These are phyloP conservation scores for Glycine tomentella DNA, from an alignment of 306 rosid genomes.

Conservation along the genomic window DNA sequence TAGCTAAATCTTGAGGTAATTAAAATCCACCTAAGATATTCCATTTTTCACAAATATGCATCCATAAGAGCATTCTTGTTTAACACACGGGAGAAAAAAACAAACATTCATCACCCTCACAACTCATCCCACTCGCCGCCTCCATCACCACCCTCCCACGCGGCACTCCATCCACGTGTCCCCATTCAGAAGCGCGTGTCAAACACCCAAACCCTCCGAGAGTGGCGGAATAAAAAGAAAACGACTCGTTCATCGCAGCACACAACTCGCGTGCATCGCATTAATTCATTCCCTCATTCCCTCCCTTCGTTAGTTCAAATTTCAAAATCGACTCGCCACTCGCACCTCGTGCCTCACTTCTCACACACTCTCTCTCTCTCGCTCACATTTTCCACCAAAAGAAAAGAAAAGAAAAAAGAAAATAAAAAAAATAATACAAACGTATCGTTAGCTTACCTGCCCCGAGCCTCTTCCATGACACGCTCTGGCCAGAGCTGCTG, in stretches of 20 bases:
- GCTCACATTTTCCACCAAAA: background rate
- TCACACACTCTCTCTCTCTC: background rate
- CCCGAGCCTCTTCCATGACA: slow-evolving; percentile 52
- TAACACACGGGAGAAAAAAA: background rate
- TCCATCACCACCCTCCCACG: background rate
- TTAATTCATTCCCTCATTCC: background rate
- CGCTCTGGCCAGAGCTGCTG: slow-evolving; percentile 40
- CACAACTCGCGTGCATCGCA: background rate
- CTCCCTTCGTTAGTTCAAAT: slow-evolving; percentile 47
- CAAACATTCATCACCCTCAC: background rate
- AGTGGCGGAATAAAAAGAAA: background rate
- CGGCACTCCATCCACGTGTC: background rate
- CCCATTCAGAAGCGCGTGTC: fast-evolving
- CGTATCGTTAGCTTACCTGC: slow-evolving; percentile 39
- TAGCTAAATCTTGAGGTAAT: background rate
- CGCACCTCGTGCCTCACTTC: slow-evolving; percentile 41
- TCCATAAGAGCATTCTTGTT: slow-evolving; percentile 1
- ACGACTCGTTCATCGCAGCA: no score
- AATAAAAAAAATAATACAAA: background rate
- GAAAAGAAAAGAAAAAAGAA: background rate
- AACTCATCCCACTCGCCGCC: background rate
- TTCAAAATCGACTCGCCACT: slow-evolving; percentile 42
- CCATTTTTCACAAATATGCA: background rate
- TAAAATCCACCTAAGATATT: background rate
- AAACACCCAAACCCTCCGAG: background rate